Evolutionary conservation across 129 eudicot genomes (phyloP).

Genomic region (Artemisia tridentata): DNA sequence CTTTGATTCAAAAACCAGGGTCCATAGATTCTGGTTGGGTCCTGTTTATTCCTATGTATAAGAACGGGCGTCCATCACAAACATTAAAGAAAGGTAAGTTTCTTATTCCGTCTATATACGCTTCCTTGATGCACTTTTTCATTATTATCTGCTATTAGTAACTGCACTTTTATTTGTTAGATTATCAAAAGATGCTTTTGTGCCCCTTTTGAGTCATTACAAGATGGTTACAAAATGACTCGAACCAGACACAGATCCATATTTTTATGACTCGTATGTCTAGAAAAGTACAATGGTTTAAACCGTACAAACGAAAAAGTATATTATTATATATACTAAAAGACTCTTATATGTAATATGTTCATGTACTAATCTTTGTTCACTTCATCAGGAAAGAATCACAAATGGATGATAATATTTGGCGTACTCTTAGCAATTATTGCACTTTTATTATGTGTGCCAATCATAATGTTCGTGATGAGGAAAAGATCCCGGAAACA

Average conservation of each 20-base stretch:
- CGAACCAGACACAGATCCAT: no score
- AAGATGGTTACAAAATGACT: no score
- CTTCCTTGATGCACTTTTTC: neutral
- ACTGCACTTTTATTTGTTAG: no score
- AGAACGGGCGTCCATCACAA: conserved; percentile 40
- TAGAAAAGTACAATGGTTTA: no score
- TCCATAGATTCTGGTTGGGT: conserved; percentile 53
- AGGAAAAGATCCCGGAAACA: conserved; percentile 33
- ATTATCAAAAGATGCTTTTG: no score
- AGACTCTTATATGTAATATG: no score
- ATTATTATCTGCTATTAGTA: neutral
- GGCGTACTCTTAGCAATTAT: conserved; percentile 44
- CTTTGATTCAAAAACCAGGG: conserved; percentile 32
- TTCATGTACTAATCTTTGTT: conserved; percentile 24
- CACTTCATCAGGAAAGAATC: conserved; percentile 34
- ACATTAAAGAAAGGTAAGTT: conserved; percentile 31
- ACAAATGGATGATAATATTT: conserved; percentile 53
- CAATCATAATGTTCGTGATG: conserved; percentile 44
- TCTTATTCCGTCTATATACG: neutral
- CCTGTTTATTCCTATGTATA: conserved; percentile 63
- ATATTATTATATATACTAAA: no score
- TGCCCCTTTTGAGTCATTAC: no score
- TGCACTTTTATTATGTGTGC: conserved; percentile 45
- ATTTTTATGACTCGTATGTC: no score
- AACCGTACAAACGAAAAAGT: no score